Evolutionary conservation across 192 early-diverging fungal genomes (phyloP).

Genomic region (Coemansia sp.): DNA sequence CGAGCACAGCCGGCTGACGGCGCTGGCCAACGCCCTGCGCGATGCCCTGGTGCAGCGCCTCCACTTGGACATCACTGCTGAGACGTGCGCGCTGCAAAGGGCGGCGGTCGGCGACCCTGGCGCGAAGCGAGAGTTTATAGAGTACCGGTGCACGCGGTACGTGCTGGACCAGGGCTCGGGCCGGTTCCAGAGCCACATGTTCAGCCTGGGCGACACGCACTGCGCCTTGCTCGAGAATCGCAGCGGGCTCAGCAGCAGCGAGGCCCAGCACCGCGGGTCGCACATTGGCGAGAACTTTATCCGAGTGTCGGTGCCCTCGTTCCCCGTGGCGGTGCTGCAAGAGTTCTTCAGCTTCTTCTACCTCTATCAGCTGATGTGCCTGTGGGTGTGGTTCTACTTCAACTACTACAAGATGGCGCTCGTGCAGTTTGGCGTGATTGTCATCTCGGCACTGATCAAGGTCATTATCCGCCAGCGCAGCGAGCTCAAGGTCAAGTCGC

Average conservation of each 20-base stretch:
- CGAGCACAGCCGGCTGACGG: constrained; percentile 39
- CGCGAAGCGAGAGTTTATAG: constrained; percentile 58
- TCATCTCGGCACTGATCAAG: constrained; percentile 63
- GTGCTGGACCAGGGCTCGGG: constrained; percentile 58
- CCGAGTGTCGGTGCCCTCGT: constrained; percentile 56
- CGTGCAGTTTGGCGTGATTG: constrained; percentile 62
- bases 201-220: constrained; percentile 65
- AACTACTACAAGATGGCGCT: constrained; percentile 66
- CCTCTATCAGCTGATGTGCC: constrained; percentile 69
- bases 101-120: constrained; percentile 32
- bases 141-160: constrained; percentile 81
- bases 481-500: constrained; percentile 60
- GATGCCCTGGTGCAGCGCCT: constrained; percentile 30
- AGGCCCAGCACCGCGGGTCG: constrained; percentile 59
- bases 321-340: constrained; percentile 53
- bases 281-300: constrained; percentile 72
- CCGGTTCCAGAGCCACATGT: constrained; percentile 62
- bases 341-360: constrained; percentile 67
- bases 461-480: constrained; percentile 57
- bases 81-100: constrained; percentile 44
- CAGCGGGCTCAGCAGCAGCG: constrained; percentile 56
- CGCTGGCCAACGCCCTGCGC: constrained; percentile 45
- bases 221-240: constrained; percentile 44
- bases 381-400: constrained; percentile 73
- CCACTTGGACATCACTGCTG: constrained; percentile 48